Conservation (phyloP, 805 yeast species). For the Candida broadrunensis region DNA sequence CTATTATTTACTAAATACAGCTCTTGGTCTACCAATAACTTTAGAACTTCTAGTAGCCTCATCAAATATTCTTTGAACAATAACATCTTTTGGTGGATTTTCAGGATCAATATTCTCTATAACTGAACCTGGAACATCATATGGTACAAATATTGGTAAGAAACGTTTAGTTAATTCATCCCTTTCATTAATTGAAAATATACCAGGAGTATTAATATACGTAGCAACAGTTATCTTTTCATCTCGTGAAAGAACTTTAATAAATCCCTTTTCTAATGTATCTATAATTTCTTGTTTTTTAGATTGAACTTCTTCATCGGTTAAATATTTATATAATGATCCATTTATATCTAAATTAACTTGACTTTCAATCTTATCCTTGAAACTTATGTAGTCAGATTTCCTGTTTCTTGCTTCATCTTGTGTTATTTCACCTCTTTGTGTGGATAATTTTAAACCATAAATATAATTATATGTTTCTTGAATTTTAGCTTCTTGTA, state of each 20-base stretch:
- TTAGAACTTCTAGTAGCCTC: slow-evolving; percentile 51
- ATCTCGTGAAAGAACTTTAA: slow-evolving; percentile 29
- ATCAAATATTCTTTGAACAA: slow-evolving; percentile 59
- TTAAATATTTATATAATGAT: slow-evolving; percentile 36
- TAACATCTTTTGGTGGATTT: slow-evolving; percentile 46
- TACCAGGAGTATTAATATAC: slow-evolving; percentile 42
- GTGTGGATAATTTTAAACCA: slow-evolving; percentile 39
- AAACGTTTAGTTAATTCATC: slow-evolving; percentile 42
- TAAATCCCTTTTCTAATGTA: slow-evolving; percentile 16
- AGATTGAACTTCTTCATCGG: slow-evolving; percentile 23
- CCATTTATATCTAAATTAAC: slow-evolving; percentile 48
- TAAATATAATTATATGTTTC: slow-evolving; percentile 51
- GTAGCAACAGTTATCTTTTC: slow-evolving; percentile 38
- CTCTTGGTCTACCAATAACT: slow-evolving; percentile 51
- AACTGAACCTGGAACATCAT: slow-evolving; percentile 40
- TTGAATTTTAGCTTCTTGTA: slow-evolving; percentile 56
- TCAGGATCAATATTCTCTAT: slow-evolving; percentile 31
- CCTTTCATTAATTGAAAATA: slow-evolving; percentile 37
- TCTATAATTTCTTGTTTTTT: slow-evolving; percentile 17
- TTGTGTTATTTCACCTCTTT: slow-evolving; percentile 31
- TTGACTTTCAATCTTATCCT: slow-evolving; percentile 37
- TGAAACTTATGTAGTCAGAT: slow-evolving; percentile 34
- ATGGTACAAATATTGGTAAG: slow-evolving; percentile 58
- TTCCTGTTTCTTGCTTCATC: slow-evolving; percentile 18
- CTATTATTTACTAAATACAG: too few species aligned